A percentile compares a stretch with the other conserved stretches of the same genome.
phyloP scores from a whole-genome alignment of 768 basidiomycete species.

The Tylopilus sp. region DNA sequence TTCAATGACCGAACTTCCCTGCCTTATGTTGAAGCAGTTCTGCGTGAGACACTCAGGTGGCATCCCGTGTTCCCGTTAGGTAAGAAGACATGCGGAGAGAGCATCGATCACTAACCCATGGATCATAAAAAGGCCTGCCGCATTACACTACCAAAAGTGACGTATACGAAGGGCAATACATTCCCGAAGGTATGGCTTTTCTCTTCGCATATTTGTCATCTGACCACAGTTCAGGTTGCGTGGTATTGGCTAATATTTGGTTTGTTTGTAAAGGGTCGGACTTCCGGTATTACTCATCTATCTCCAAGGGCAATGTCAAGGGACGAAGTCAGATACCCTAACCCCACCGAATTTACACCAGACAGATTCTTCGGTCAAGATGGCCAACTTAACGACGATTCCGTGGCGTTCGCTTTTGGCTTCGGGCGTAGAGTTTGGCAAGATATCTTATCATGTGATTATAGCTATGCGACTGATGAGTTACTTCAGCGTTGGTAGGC shows the following conservation, averaged over 20 bases:
- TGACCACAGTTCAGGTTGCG: slow-evolving; percentile 23
- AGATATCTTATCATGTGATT: background rate
- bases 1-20: slow-evolving; percentile 27
- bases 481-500: slow-evolving; percentile 22
- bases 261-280: slow-evolving; percentile 3
- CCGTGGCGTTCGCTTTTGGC: slow-evolving; percentile 23
- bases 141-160: slow-evolving; percentile 26
- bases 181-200: slow-evolving; percentile 23
- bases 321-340: slow-evolving; percentile 25
- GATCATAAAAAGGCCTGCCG: slow-evolving; percentile 22
- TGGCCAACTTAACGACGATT: slow-evolving; percentile 26
- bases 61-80: slow-evolving; percentile 33
- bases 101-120: background rate
- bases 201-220: background rate
- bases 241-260: slow-evolving; percentile 32
- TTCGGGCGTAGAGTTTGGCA: slow-evolving; percentile 31
- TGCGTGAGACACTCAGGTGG: slow-evolving; percentile 36
- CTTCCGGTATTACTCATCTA: slow-evolving; percentile 4
- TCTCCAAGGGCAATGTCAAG: slow-evolving; percentile 28
- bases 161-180: slow-evolving; percentile 24
- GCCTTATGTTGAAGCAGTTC: slow-evolving; percentile 32
- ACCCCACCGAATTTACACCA: slow-evolving; percentile 26
- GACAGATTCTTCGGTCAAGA: slow-evolving; percentile 26
- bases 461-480: background rate
- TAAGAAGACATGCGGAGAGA: slow-evolving; percentile 2